Conservation (phyloP, 441 rosid species). For the Corymbia calophylla region DNA sequence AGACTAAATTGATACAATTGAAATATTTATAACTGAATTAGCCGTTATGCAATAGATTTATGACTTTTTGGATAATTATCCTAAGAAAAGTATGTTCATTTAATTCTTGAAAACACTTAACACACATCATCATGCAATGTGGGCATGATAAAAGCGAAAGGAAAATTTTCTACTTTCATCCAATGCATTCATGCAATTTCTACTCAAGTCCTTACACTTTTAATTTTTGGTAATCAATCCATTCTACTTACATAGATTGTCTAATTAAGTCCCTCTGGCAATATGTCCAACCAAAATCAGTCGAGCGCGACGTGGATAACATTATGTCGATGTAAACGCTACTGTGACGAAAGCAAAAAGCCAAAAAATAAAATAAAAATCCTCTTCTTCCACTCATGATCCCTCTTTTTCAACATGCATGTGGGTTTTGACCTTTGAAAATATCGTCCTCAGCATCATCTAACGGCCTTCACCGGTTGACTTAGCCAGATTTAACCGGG, state of each 20-base stretch:
- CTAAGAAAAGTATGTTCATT: not conserved
- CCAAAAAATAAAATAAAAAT: not conserved
- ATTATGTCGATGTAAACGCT: not conserved
- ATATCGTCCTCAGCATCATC: not conserved
- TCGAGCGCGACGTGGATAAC: not conserved
- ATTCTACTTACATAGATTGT: not conserved
- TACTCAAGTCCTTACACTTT: not conserved
- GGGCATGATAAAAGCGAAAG: not conserved
- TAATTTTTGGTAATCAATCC: not conserved
- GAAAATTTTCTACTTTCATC: not conserved
- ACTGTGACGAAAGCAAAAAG: not conserved
- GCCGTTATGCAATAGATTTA: rapidly evolving
- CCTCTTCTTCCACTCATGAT: not conserved
- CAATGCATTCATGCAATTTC: not conserved
- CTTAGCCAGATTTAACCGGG: not conserved
- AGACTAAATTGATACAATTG: rapidly evolving
- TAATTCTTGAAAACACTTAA: no score
- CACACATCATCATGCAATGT: not conserved
- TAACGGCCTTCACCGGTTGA: not conserved
- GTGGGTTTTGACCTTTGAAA: not conserved
- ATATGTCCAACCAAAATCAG: not conserved
- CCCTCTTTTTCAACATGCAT: not conserved
- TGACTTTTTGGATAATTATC: not conserved
- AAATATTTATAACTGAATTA: no score
- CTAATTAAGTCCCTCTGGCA: not conserved